Percentiles rank a stretch among this genome's conserved stretches.
Conservation (phyloP, 2,329 filamentous ascomycete species). For the Fusarium agapanthi region DNA sequence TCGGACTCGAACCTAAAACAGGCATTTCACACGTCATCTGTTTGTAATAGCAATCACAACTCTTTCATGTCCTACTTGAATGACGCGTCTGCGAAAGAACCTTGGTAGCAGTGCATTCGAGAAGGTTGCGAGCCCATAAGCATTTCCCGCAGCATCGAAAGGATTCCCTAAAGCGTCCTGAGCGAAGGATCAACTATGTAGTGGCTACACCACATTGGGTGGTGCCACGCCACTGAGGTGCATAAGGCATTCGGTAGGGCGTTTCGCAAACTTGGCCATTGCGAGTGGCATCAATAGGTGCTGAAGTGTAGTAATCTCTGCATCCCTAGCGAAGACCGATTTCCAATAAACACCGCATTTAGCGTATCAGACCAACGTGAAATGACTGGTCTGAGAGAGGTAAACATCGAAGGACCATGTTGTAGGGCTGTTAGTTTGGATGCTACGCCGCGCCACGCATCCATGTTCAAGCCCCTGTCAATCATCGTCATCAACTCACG, state of each 20-base stretch:
- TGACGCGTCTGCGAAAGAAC: background rate
- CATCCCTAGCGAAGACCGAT: rapidly evolving
- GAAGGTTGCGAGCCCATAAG: background rate
- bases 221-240: background rate
- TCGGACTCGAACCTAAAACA: rapidly evolving
- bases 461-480: background rate
- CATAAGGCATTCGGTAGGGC: background rate
- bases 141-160: background rate
- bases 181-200: background rate
- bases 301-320: no score
- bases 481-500: background rate
- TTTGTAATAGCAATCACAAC: background rate
- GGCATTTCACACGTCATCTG: no score
- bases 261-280: background rate
- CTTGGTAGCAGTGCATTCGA: background rate
- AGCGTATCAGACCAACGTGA: background rate
- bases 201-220: background rate
- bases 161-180: background rate
- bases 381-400: background rate
- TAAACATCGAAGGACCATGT: background rate
- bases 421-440: background rate
- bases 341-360: rapidly evolving
- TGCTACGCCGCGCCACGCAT: no score
- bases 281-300: no score
- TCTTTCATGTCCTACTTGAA: no score